These are phyloP conservation scores for Thuidium tamariscinum DNA, from an alignment of 225 moss, liverwort and hornwort species.

Conservation along the genomic window DNA sequence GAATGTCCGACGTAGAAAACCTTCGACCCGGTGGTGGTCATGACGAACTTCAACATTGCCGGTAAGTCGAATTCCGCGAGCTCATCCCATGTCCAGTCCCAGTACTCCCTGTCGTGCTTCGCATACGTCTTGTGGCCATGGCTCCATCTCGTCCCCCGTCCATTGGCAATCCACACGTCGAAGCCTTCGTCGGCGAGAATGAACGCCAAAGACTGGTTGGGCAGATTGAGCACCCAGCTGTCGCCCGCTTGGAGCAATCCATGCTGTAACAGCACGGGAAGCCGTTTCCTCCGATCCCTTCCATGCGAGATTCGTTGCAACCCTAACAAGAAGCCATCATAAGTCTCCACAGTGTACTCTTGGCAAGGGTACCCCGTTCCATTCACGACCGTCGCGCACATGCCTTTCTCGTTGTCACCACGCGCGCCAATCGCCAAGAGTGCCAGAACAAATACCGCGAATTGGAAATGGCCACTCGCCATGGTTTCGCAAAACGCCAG, in stretches of 20 bases:
- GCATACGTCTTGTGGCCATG: constrained; percentile 50
- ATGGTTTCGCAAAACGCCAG: not conserved
- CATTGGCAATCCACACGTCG: constrained; percentile 95
- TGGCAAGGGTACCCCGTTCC: constrained; percentile 28
- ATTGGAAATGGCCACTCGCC: not conserved
- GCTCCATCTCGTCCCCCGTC: constrained; percentile 87
- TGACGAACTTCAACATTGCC: constrained; percentile 47
- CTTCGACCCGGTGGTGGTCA: constrained; percentile 17
- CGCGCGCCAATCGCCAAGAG: not conserved
- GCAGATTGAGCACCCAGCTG: constrained; percentile 75
- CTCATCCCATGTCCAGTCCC: constrained; percentile 96
- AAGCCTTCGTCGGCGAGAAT: constrained; percentile 88
- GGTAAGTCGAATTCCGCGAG: constrained; percentile 64
- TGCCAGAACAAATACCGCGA: not conserved
- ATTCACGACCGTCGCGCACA: constrained; percentile 29
- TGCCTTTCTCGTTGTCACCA: not conserved
- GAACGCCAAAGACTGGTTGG: constrained; percentile 62
- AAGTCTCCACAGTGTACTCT: constrained; percentile 45
- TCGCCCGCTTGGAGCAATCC: constrained; percentile 88
- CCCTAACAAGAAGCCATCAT: constrained; percentile 73
- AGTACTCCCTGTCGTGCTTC: constrained; percentile 33
- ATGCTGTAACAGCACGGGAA: constrained; percentile 72
- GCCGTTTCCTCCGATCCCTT: not conserved
- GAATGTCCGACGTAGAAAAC: constrained; percentile 67
- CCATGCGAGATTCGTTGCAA: constrained; percentile 67